Base-by-base conservation (phyloP, 352 stramenopile genomes). In the Phytophthora citrophthora region DNA sequence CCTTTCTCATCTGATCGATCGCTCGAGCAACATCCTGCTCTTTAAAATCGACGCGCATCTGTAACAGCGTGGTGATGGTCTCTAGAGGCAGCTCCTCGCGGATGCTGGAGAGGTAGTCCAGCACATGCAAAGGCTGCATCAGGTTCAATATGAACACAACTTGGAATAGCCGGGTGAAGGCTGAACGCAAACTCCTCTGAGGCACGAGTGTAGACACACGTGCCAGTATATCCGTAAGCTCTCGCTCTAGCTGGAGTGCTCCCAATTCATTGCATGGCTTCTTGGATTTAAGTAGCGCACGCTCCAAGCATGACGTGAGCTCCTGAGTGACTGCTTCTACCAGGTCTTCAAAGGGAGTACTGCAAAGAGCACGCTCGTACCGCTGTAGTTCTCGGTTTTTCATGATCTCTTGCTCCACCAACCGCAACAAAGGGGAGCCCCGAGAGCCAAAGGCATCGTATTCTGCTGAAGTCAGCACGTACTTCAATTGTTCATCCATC, bases 231-330 rank as follows among this genome's bases (percentile, higher is more conserved):
- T 89, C 71, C 6, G 78, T 86, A 23, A 91, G 68, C 43, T 95
- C 85, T 10, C 83, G 81, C 48, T 95, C 87, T 1, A 95, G 63
- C 63, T 93, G 83, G 49, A 95, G 68, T 8, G 85, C 87, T 5
- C 87, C 87, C 10, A 93, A 70, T 34, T 95, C 87, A 61, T 95
- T 94, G 53, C 86, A 91, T 32, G 62, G 64, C 62, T 91, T 94
- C 23, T 76, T 74, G 20, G 76, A 76, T 9, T 57, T 52, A 11
- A 92, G 54, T 20, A 91, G 58, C 48, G 80, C 70, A 4, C 36
- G 57, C 18, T 87, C 87, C 15, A 95, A 58, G 77, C 78, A 90
- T 1, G 60, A 63, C 13, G 79, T 88, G 5, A 94, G 57, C 12
- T 91, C 79, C 54, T 80, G 48, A 4, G 86, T 79, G 20, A 91